Conservation (phyloP, 495 filamentous ascomycete species). For the Penicillium pancosmium region DNA sequence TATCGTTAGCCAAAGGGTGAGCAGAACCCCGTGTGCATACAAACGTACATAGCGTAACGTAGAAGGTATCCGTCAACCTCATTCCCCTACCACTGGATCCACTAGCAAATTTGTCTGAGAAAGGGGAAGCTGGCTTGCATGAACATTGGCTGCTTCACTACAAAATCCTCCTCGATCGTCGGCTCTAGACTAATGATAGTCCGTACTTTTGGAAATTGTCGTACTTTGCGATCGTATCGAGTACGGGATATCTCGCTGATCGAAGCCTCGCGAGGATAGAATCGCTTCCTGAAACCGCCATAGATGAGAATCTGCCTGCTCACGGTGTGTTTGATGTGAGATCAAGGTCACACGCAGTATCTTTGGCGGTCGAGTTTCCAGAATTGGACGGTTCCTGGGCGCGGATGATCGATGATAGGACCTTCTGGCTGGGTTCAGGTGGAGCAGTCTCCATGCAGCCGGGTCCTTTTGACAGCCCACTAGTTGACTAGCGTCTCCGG, state of each 20-base stretch:
- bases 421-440: constrained; percentile 18
- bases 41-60: neutral
- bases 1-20: too few relatives aligned
- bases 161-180: constrained; percentile 11
- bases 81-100: neutral
- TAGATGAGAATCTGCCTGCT: neutral
- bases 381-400: constrained; percentile 4
- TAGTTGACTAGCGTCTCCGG: constrained; percentile 24
- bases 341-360: constrained; percentile 13
- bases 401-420: constrained; percentile 20
- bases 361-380: neutral
- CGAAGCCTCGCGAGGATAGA: neutral
- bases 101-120: neutral
- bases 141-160: constrained; percentile 8
- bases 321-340: constrained; percentile 7
- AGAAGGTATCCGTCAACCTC: neutral
- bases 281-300: constrained; percentile 20
- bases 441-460: constrained; percentile 2
- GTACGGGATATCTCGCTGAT: neutral
- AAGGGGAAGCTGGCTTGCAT: neutral
- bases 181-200: neutral
- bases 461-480: constrained; percentile 27
- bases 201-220: constrained; percentile 4
- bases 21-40: neutral
- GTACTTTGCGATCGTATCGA: neutral